Conservation (phyloP, 164 flowering plant species). For the Vitis cinerea region DNA sequence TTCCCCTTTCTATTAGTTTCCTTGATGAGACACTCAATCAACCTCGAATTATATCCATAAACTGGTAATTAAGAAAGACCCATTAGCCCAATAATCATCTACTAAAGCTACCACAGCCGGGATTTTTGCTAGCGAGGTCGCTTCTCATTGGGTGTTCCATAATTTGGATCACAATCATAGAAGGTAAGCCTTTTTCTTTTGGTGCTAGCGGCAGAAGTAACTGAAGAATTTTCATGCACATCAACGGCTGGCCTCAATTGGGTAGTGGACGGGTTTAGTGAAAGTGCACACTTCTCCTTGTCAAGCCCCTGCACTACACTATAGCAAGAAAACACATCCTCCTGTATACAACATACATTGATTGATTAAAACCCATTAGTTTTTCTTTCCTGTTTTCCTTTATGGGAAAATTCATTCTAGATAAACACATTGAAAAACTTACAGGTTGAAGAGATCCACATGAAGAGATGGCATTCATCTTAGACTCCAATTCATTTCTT, state of each 20-base stretch:
- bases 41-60: constrained; percentile 9
- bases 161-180: constrained; percentile 17
- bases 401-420: neutral
- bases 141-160: constrained; percentile 15
- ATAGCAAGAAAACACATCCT: constrained; percentile 48
- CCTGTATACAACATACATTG: constrained; percentile 31
- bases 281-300: constrained; percentile 17
- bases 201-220: constrained; percentile 19
- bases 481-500: constrained; percentile 38
- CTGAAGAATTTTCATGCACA: constrained; percentile 18
- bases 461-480: constrained; percentile 32
- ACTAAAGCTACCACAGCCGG: neutral
- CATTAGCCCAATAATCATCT: neutral
- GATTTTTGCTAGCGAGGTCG: neutral
- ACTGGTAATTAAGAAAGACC: neutral
- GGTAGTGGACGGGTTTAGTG: constrained; percentile 33
- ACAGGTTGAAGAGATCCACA: constrained; percentile 35
- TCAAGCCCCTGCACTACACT: constrained; percentile 33
- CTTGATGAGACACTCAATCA: constrained; percentile 8
- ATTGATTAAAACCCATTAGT: neutral
- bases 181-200: constrained; percentile 43
- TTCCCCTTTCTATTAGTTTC: constrained; percentile 1
- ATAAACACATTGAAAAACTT: constrained; percentile 16
- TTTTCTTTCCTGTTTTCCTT: no score
- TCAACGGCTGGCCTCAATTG: constrained; percentile 8